A percentile compares a stretch with the other conserved stretches of the same genome.
Conservation (phyloP, 768 basidiomycete genomes). For the Russula ochroleuca region DNA sequence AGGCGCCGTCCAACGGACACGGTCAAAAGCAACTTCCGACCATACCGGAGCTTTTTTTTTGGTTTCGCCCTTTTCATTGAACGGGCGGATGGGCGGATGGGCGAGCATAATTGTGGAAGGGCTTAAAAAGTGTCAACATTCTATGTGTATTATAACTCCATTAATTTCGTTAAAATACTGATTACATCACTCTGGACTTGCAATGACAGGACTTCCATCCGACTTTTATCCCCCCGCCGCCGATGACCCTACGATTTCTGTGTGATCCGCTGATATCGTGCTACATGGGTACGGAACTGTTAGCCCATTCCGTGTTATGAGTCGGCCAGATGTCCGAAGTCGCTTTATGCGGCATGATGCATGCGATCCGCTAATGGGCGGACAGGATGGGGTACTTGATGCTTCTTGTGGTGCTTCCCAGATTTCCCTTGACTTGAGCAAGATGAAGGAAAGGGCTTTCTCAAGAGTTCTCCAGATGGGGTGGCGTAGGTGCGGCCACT, state of each 20-base stretch:
- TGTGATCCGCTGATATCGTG: not conserved
- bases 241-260: not conserved
- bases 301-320: not conserved
- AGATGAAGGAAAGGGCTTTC: no score
- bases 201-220: not conserved
- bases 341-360: not conserved
- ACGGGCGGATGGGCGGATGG: not conserved
- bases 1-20: not conserved
- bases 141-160: no score
- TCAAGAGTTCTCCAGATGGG: no score
- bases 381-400: not conserved
- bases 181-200: no score
- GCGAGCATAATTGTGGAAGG: no score
- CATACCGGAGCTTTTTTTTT: not conserved
- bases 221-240: not conserved
- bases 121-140: no score
- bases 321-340: not conserved
- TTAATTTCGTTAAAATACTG: not conserved
- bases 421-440: no score
- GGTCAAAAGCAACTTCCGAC: not conserved
- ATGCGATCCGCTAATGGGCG: not conserved
- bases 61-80: not conserved
- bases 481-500: no score
- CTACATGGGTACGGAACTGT: not conserved
- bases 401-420: no score